Percentiles rank a stretch among this genome's conserved stretches.
Conservation (phyloP, 164 flowering plant species). For the Taxillus chinensis region DNA sequence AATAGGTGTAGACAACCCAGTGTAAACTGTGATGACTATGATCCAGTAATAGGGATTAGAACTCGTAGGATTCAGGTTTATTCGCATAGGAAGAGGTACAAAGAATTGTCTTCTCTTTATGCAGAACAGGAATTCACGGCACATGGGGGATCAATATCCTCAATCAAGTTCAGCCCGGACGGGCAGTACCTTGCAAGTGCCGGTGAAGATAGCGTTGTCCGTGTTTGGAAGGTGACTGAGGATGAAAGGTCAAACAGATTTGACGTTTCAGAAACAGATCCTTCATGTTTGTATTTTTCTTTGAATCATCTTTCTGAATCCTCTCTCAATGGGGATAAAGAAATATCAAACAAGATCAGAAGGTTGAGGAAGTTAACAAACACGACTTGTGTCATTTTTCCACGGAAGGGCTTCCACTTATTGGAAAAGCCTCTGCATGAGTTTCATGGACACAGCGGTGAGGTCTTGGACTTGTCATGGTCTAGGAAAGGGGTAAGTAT, state of each 20-base stretch:
- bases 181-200: slow-evolving; percentile 69
- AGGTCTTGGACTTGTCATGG: slow-evolving; percentile 79
- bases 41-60: slow-evolving; percentile 10
- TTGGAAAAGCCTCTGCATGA: slow-evolving; percentile 65
- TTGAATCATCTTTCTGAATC: slow-evolving; percentile 33
- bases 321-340: slow-evolving; percentile 33
- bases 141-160: slow-evolving; percentile 59
- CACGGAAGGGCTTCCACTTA: slow-evolving; percentile 45
- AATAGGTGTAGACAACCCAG: slow-evolving; percentile 16
- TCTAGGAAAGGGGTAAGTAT: slow-evolving; percentile 60
- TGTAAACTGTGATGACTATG: background rate
- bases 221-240: slow-evolving; percentile 70
- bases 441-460: slow-evolving; percentile 64
- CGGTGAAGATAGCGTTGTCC: slow-evolving; percentile 69
- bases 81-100: slow-evolving; percentile 31
- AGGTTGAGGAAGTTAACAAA: slow-evolving; percentile 31
- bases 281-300: slow-evolving; percentile 39
- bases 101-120: slow-evolving; percentile 61
- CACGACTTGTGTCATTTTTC: slow-evolving; percentile 50
- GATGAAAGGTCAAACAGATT: slow-evolving; percentile 27
- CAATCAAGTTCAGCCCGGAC: slow-evolving; percentile 78
- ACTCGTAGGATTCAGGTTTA: slow-evolving; percentile 19
- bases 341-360: slow-evolving; percentile 20
- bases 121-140: slow-evolving; percentile 57
- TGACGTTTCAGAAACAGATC: slow-evolving; percentile 34